Conservation (phyloP, 2,329 filamentous ascomycete genomes). For the Microdochium paspali region DNA sequence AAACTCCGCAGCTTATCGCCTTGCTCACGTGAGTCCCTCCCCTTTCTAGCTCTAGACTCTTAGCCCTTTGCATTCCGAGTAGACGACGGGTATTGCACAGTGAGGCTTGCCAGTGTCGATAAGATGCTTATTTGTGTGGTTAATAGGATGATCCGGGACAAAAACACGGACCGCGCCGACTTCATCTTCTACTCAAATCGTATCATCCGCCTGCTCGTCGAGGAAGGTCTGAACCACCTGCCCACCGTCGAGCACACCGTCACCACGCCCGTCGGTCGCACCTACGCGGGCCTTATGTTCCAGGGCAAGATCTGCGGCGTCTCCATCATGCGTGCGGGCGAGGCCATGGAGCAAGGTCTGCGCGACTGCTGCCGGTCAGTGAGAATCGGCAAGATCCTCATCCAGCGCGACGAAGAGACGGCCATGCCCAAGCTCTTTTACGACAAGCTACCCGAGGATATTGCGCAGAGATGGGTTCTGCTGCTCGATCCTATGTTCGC, state of each 20-base stretch:
- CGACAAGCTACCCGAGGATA: constrained; percentile 93
- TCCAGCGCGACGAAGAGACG: constrained; percentile 95
- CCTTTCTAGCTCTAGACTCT: background rate
- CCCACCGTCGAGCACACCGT: constrained; percentile 84
- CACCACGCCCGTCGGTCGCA: constrained; percentile 80
- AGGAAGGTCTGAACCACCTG: constrained; percentile 94
- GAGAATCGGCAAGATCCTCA: constrained; percentile 95
- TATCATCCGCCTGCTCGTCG: constrained; percentile 91
- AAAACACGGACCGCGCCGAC: constrained; percentile 80
- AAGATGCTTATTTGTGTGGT: background rate
- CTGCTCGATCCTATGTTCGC: constrained; percentile 98
- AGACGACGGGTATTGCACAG: background rate
- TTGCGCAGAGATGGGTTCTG: constrained; percentile 85
- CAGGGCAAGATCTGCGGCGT: constrained; percentile 98
- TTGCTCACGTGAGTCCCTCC: constrained; percentile 75
- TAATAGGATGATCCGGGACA: constrained; percentile 85
- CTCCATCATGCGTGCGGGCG: constrained; percentile 95
- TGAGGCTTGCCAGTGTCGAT: background rate
- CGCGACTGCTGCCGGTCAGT: constrained; percentile 97
- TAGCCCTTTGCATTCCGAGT: background rate
- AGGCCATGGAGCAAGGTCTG: constrained; percentile 96
- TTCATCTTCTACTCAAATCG: constrained; percentile 99
- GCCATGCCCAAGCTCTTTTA: constrained; percentile 89
- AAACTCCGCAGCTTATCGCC: constrained; percentile 95
- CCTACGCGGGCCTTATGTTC: constrained; percentile 87